phyloP scores from a whole-genome alignment of 768 basidiomycete genomes.

The Cystofilobasidium capitatum region DNA sequence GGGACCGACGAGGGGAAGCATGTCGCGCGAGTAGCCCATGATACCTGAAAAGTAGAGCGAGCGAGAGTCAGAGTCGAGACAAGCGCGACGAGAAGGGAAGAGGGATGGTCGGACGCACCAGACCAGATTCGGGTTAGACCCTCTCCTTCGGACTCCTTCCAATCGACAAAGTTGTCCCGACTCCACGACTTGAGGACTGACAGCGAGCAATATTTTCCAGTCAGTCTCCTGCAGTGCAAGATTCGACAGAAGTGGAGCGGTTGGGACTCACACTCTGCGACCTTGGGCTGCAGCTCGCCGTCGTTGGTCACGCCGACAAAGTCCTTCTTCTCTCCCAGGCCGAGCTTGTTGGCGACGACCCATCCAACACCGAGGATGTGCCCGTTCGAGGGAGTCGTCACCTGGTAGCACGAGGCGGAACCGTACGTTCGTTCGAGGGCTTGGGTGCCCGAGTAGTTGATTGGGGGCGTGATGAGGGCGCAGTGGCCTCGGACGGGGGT shows the following conservation, averaged over 20 bases:
- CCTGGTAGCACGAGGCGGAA: slow-evolving; percentile 17
- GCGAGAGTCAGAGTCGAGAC: too few species aligned
- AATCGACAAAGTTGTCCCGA: slow-evolving; percentile 7
- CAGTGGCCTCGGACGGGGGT: slow-evolving; percentile 25
- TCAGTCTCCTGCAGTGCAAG: neutral
- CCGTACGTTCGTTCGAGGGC: slow-evolving; percentile 15
- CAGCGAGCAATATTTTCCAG: neutral
- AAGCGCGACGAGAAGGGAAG: neutral
- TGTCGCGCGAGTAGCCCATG: slow-evolving; percentile 25
- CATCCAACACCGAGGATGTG: slow-evolving; percentile 16
- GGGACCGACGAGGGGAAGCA: slow-evolving; percentile 17
- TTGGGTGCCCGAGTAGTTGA: slow-evolving; percentile 1
- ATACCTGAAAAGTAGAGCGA: slow-evolving; percentile 1
- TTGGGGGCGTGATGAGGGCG: slow-evolving; percentile 15
- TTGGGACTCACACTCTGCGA: slow-evolving; percentile 12
- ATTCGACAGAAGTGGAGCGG: too few species aligned
- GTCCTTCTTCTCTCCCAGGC: slow-evolving; percentile 6
- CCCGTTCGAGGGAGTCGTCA: neutral
- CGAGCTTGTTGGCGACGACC: slow-evolving; percentile 8
- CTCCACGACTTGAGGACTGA: slow-evolving; percentile 8
- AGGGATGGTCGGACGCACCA: neutral
- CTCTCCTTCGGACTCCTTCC: slow-evolving; percentile 12
- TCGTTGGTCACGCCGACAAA: slow-evolving; percentile 15
- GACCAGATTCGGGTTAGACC: slow-evolving; percentile 19
- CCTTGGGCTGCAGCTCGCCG: neutral